Base-by-base conservation (phyloP, 805 yeast species). In the Kuraishia piskuri region DNA sequence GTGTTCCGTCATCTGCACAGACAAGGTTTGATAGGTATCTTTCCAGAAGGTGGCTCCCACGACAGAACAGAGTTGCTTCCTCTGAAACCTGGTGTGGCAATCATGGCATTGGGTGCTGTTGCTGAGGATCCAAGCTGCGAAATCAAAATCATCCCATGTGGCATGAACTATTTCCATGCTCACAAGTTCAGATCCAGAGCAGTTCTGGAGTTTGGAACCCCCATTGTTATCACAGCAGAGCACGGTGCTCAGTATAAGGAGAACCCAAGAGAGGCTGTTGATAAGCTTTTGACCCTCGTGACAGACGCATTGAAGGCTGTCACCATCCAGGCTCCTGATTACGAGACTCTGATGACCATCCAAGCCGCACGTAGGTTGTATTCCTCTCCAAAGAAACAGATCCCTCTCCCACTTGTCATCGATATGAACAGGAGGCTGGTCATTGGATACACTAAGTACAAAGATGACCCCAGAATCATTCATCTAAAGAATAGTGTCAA, bases 1-100 rank as follows among this genome's bases (percentile, higher is more conserved):
- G 98, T 92, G 2, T 94, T 91, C 63, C 78, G 82, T 45, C 92
- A 87, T 62, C 74, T 92, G 58, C 69, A 77, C 22, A 75, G 82
- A 9, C 74, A 78, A 52, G 82, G 84, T 47, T 82, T 94, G 55
- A 74, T 92, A 47, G 97, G 97, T 9, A 91, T 94, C 55, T 95
- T 91, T 68, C 97, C 98, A 3, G 99, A 94, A 72, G 99, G 99
- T 54, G 99, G 99, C 1, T 90, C 97, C n/a, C 99, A 92, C 63
- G 99, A 92, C 66, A 78, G 98, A 58, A 83, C 98, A 0, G 92
- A 90, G 54, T 70, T 92, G 56, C 75, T 94, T 51, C 99, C 98
- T 0, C 74, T 92, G 59, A 94, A 94, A 65, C 97, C 98, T 0
- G 99, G 99, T 54, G 97, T 94, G 10, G 97, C 96, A 2, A 87